A percentile compares a stretch with the other conserved stretches of the same genome.
phyloP scores from a whole-genome alignment of 805 yeast genomes.

The Saturnispora bothae region DNA sequence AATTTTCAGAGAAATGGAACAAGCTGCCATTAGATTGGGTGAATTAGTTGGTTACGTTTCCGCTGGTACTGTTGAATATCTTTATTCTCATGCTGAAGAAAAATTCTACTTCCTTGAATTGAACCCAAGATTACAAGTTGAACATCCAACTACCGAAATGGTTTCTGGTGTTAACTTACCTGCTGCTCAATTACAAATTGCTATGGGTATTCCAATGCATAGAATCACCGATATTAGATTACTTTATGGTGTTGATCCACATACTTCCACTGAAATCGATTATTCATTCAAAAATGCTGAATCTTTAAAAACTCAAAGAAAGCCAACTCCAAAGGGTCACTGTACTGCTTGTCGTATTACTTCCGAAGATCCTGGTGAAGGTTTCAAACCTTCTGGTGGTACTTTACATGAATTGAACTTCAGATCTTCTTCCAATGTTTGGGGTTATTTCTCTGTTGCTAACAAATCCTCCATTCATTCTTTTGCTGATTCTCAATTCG shows the following conservation, averaged over 20 bases:
- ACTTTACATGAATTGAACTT: conserved; percentile 91
- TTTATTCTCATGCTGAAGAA: conserved; percentile 88
- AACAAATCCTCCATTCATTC: conserved; percentile 96
- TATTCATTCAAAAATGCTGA: conserved; percentile 72
- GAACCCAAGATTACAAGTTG: conserved; percentile 98
- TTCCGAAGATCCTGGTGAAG: conserved; percentile 98
- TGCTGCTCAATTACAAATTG: conserved; percentile 96
- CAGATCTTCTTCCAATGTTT: conserved; percentile 93
- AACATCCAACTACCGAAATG: conserved; percentile 99
- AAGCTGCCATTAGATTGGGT: conserved; percentile 96
- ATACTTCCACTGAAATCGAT: conserved; percentile 80
- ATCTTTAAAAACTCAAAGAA: conserved; percentile 70
- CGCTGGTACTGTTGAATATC: conserved; percentile 98
- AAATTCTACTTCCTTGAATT: conserved; percentile 93
- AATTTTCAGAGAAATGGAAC: conserved; percentile 87
- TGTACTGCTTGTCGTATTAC: conserved; percentile 99
- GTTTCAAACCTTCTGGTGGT: conserved; percentile 98
- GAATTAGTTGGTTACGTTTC: conserved; percentile 95
- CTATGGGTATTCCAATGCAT: conserved; percentile 98
- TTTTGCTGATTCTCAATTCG: conserved; percentile 96
- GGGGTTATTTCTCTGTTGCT: conserved; percentile 99
- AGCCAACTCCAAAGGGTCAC: conserved; percentile 95
- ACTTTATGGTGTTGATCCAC: conserved; percentile 93
- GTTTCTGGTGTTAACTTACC: conserved; percentile 97
- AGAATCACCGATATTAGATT: conserved; percentile 87